Base-by-base conservation (phyloP, 495 filamentous ascomycete genomes). In the Aspergillus asperescens region DNA sequence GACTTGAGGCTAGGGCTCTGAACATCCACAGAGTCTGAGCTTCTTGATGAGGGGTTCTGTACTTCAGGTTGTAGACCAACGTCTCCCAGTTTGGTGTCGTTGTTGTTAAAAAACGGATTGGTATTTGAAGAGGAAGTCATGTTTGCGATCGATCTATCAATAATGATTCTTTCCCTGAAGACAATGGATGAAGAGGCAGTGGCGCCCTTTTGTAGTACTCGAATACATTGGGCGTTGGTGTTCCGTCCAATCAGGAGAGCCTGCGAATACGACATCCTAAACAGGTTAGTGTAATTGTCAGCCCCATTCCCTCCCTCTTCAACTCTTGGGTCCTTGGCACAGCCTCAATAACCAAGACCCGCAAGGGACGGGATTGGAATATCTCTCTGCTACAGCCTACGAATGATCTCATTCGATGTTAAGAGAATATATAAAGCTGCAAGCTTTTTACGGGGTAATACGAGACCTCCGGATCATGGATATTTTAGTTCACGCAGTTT, bases 261-360 rank as follows among this genome's bases (percentile, higher is more conserved):
- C 32, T 24, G 19, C 54, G 54, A 51, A 48, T 60, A 60, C 58
- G 58, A 57, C 27, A 5, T 24, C 57, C 27, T 27, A 44, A 48
- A 5, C 1, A 12, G 20, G 28, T 25, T 48, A 48, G 31, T 7
- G 32, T 35, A 28, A 28, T 3, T 35, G 12, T 4, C 3, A 15
- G n/a, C 5, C 32, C 8, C 2, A n/a, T 4, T 10, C 16, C 3
- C 4, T 15, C 4, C 15, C 15, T 20, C 40, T 3, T 1, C 1
- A 7, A 4, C 25, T 1, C 5, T 31, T 15, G 40, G n/a, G 5
- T 4, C 12, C 40, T 46, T 46, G 43, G 39, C 39, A 42, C 39
- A 42, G 39, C 39, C 39, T 42, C 20, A 40, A 9, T 7, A 40
- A 16, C 37, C 7, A 6, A 12, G 20, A 9, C 25, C 25, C 25